Base-by-base conservation (phyloP, 2,329 filamentous ascomycete genomes). In the Fusarium compactum region DNA sequence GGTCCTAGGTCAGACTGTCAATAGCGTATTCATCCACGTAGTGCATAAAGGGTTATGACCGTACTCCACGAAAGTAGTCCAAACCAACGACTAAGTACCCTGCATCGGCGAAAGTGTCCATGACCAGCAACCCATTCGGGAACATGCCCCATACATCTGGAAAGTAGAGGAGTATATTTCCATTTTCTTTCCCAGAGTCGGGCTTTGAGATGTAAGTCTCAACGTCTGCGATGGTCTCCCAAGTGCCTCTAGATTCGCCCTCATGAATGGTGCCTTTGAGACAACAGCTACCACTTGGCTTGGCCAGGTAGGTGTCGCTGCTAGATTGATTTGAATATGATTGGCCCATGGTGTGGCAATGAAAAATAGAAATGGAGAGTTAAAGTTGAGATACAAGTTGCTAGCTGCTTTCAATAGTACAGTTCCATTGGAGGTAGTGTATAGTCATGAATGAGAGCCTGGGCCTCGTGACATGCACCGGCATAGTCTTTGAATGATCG, bases 131-230 rank as follows among this genome's bases (percentile, higher is more conserved):
- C 9, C 56, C 56, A 18, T 59, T 59, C 2, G 56, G 50, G 29
- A 59, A 59, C 56, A 59, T 59, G 22, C 56, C 50, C 56, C 56
- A 59, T 44, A 59, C 56, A n/a, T 59, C 56, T 34, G 50, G 56
- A 24, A 59, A 59, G 12, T 59, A 59, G 2, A 59, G 40, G 16
- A 59, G 24, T 1, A 59, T 59, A 10, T 59, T 55, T 14, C 50
- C 56, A 20, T 59, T 59, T n/a, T 9, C 48, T 8, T 59, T 59
- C 11, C 38, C 8, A 2, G 50, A 24, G 9, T 18, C 18, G 32
- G 56, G 56, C 34, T 25, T 55, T 10, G 56, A 55, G 15, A 59
- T 59, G 29, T 59, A 55, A 5, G 56, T 59, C 43, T 55, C 48
- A 12, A 59, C 56, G 10, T 45, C 48, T 4, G 48, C 40, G 2